Evolutionary conservation across 75 land plant species (phyloP), one percentile per base, ranked within the genome.

Genomic region (Picea sitchensis): DNA sequence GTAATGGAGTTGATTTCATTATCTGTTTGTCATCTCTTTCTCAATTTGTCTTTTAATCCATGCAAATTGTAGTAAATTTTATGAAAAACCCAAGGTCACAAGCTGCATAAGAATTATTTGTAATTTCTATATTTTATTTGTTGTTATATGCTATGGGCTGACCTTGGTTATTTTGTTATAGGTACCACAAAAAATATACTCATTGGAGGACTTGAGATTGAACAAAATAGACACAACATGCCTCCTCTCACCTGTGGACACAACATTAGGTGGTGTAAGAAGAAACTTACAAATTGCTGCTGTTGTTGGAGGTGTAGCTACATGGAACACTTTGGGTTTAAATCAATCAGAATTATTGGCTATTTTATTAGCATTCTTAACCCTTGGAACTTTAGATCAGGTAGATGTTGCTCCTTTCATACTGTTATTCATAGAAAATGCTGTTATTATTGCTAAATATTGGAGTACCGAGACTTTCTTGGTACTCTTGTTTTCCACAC

Each of bases 171-270:
- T 9, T 76, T 56, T 71, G 47, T 4, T 58, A 47, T 34, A 80
- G 84, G 87, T 86, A 17, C 88, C 88, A n/a, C 83, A 80, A 60
- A 81, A 87, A 44, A 14, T 77, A 14, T 86, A 84, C 77, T 63
- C 87, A 34, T 64, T 86, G 18, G 83, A 85, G 59, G 87, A 86
- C n/a, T 54, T 86, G 61, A 65, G 80, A 44, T 51, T 86, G 60
- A 85, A 86, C 47, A 77, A 81, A 58, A 86, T 86, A 20, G 87
- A 85, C 18, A 81, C 88, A 11, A 36, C 76, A 14, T 41, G 72
- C 32, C 77, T 86, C 36, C 76, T 86, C 31, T 86, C 88, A 18
- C 88, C 88, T 31, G 76, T 86, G 7, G 88, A 86, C 77, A 44
- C 65, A 14, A 86, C 88, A 7, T 69, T 86, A 0, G 87, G 87